These are phyloP conservation scores for Graphiopsis chlorocephala DNA, from an alignment of 2,329 filamentous ascomycete genomes.

Conservation along the genomic window DNA sequence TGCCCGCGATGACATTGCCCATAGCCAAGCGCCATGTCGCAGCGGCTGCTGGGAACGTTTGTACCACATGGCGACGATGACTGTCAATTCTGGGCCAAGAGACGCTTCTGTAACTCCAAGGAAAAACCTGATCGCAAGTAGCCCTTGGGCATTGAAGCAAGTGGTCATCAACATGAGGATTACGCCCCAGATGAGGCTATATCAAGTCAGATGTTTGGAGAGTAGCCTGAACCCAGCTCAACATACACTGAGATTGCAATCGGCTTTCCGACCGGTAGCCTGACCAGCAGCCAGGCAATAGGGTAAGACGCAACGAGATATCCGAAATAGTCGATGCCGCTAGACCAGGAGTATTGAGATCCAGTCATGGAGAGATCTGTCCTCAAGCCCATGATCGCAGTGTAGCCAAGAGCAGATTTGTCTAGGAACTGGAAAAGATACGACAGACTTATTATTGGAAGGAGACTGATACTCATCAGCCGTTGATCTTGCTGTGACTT, in stretches of 20 bases:
- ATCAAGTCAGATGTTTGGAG: background rate
- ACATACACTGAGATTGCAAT: background rate
- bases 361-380: background rate
- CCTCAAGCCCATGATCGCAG: background rate
- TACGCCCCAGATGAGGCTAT: background rate
- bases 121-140: background rate
- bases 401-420: background rate
- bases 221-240: too few relatives aligned
- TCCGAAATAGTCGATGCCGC: constrained; percentile 63
- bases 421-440: background rate
- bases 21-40: constrained; percentile 19
- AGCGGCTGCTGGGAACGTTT: constrained; percentile 18
- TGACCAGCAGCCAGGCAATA: constrained; percentile 57
- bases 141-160: background rate
- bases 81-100: background rate
- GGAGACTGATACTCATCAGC: background rate
- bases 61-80: constrained; percentile 23
- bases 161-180: background rate
- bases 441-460: background rate
- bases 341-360: constrained; percentile 62
- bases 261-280: constrained; percentile 45
- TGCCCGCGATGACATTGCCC: background rate
- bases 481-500: background rate
- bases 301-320: constrained; percentile 57
- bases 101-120: background rate